Evolutionary conservation across 1,284 basidiomycete species (phyloP), one percentile per base, ranked within the genome.

Genomic region (Sphagnurus paluster): DNA sequence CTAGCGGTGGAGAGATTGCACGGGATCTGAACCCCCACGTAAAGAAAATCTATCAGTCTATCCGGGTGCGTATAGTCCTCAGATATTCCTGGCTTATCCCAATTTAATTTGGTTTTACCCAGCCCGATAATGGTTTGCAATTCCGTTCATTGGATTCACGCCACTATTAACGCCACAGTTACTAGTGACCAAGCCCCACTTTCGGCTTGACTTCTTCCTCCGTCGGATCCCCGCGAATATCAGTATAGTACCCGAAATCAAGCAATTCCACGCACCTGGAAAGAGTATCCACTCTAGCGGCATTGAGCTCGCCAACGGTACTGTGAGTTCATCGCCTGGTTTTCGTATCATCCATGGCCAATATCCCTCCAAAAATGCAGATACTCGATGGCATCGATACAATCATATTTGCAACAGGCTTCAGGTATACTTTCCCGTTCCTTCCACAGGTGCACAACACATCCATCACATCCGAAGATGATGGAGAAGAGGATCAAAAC

Each of bases 351-450:
- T 32, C 29, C 20, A 7, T 7, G 28, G 13, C 20, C 9, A 14
- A 4, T 14, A 25, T n/a, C 14, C n/a, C 13, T 13, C 26, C 17
- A 40, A 20, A 17, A 14, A 20, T 13, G 10, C 14, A 69, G 59
- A 54, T 69, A 21, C 49, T 76, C 24, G 56, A 57, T 11, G 68
- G 65, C 10, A 49, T 78, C 20, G 66, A 70, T 49, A 57, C 57
- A 5, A 58, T 77, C 35, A 67, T 77, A 38, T 72, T 76, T 48
- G 66, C 65, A 1, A 76, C 75, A 0, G 75, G 75, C 46, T 76
- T 62, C 56, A 68, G 72, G 32, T 75, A 75, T 52, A 69, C 69
- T 2, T 74, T 67, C 54, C 75, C 75, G 4, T 77, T 77, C 67
- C 57, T 78, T 0, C 66, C 72, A 0, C 63, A 72, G 19, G 71